These are phyloP conservation scores for Fraxinus quadrangulata DNA, from an alignment of 257 asterid species.

Conservation along the genomic window DNA sequence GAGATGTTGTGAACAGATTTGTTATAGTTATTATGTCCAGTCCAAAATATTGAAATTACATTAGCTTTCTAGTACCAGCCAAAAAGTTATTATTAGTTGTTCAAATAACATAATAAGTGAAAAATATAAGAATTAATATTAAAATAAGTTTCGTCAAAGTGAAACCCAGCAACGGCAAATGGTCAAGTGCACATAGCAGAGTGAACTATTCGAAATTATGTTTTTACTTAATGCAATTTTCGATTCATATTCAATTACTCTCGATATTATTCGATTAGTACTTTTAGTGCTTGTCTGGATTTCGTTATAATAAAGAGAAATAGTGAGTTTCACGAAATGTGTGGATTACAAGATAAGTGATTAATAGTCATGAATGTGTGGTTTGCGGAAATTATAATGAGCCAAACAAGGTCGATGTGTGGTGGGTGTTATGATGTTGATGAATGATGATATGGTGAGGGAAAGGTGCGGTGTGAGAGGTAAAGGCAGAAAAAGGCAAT, in stretches of 20 bases:
- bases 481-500: background rate
- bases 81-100: background rate
- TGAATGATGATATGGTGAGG: slow-evolving; percentile 11
- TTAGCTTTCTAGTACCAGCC: background rate
- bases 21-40: no score
- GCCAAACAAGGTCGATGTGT: no score
- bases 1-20: no score
- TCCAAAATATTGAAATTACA: no score
- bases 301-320: no score
- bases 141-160: background rate
- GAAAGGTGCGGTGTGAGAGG: background rate
- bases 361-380: no score
- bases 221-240: background rate
- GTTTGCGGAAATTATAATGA: no score
- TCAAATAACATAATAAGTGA: background rate
- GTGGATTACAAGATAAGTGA: no score
- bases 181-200: background rate
- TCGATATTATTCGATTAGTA: background rate
- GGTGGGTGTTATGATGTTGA: slow-evolving; percentile 34
- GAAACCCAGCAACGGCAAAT: background rate
- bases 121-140: background rate
- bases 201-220: background rate
- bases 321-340: no score
- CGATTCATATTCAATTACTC: background rate
- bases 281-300: no score